Evolutionary conservation across 2,329 filamentous ascomycete genomes (phyloP), one percentile per base, ranked within the genome.

Genomic region (Fusarium papillatum): DNA sequence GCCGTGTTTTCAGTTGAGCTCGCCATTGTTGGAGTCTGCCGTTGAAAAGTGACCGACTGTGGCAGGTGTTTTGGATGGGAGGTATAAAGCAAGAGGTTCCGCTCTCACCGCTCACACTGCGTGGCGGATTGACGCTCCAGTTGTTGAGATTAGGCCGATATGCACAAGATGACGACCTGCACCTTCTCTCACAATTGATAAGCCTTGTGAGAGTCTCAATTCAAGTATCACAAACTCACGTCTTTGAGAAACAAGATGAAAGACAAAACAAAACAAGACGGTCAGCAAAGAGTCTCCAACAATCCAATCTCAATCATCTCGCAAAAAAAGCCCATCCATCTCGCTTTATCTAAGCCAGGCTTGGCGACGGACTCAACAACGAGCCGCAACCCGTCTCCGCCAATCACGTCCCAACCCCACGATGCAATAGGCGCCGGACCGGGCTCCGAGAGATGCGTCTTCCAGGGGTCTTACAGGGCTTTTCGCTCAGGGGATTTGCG

Each of bases 31-130:
- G 31, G 22, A 9, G 55, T 41, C 26, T 67, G 16, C 38, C 11
- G 34, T 72, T 38, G 53, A 24, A 24, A 26, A 29, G 43, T 19
- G 31, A 60, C 50, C 5, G 26, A n/a, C 50, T n/a, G 24, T 63
- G 64, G 53, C 26, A 69, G 31, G 34, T 11, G 31, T 38, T 38
- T 38, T 66, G 71, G 26, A 64, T 36, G 34, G 26, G 53, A 62
- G 26, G 50, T 63, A 60, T 31, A 39, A 11, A 34, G 22, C 7
- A 29, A 29, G n/a, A 41, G n/a, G 62, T 61, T 48, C 38, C 76
- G 73, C 36, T 60, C 74, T 76, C 74, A 76, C 74, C 74, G 74
- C 74, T 76, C 71, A 64, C 74, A 55, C 26, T 62, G 53, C 61
- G 71, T 55, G 67, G 53, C 63, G 63, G 43, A 41, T 50, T 50